Conservation (phyloP, 1,284 basidiomycete genomes). For the Sanghuangporus sanghuang region DNA sequence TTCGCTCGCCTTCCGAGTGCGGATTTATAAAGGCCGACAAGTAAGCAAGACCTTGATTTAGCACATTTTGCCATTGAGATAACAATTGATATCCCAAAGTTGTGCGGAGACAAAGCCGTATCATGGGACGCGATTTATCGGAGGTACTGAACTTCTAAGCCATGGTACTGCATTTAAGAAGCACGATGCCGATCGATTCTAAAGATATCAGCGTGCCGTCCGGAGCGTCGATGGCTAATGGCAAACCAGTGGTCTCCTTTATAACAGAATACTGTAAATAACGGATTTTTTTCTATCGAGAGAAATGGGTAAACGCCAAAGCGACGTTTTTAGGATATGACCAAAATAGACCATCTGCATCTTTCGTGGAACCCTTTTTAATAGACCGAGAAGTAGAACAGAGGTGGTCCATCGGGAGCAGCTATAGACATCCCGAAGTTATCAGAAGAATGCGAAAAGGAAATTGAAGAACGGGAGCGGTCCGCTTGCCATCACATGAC, state of each 20-base stretch:
- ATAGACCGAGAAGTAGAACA: too few species aligned
- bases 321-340: neutral
- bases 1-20: neutral
- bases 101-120: neutral
- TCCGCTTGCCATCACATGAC: too few species aligned
- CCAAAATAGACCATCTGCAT: neutral
- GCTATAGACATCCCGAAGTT: too few species aligned
- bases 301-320: neutral
- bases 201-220: neutral
- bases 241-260: neutral
- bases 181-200: neutral
- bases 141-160: neutral
- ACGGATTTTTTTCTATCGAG: neutral
- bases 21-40: neutral
- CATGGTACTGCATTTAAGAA: neutral
- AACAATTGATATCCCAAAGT: neutral
- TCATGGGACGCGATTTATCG: neutral
- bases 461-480: too few species aligned
- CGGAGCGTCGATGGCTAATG: neutral
- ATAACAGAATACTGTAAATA: neutral
- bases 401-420: too few species aligned
- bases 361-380: too few species aligned
- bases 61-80: neutral
- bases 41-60: neutral
- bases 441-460: too few species aligned